Evolutionary conservation across 1,284 basidiomycete genomes (phyloP).

Genomic region (Inonotus obliquus): DNA sequence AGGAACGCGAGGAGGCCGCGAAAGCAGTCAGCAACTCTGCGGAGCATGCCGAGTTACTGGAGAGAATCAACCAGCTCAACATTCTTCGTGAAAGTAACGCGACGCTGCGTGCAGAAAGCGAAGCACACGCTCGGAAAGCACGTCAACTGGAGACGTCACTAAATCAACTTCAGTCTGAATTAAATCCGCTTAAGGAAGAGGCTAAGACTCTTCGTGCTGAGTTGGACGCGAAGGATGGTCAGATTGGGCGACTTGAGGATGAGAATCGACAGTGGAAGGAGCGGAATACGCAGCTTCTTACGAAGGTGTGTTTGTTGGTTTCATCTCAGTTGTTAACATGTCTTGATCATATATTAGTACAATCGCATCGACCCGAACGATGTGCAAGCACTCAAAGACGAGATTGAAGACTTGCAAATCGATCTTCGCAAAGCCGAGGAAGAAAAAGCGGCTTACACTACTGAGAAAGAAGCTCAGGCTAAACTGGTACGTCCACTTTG

Average conservation of each 20-base stretch:
- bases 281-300: slow-evolving; percentile 74
- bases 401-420: slow-evolving; percentile 50
- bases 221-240: slow-evolving; percentile 63
- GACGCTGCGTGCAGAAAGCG: slow-evolving; percentile 75
- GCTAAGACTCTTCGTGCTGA: slow-evolving; percentile 68
- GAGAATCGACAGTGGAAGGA: slow-evolving; percentile 85
- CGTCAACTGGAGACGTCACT: slow-evolving; percentile 64
- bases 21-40: slow-evolving; percentile 66
- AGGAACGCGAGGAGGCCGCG: slow-evolving; percentile 78
- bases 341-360: slow-evolving; percentile 45
- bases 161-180: slow-evolving; percentile 52
- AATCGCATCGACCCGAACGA: slow-evolving; percentile 87
- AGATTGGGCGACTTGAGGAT: slow-evolving; percentile 69
- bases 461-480: slow-evolving; percentile 36
- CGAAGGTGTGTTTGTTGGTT: slow-evolving; percentile 49
- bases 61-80: slow-evolving; percentile 85
- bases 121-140: slow-evolving; percentile 59
- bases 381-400: slow-evolving; percentile 74
- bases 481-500: slow-evolving; percentile 32
- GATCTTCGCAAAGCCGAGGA: slow-evolving; percentile 30
- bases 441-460: slow-evolving; percentile 23
- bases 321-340: not conserved
- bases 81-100: slow-evolving; percentile 86
- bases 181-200: slow-evolving; percentile 76
- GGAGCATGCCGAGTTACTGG: slow-evolving; percentile 81